These are phyloP conservation scores for Crithidia acanthocephali DNA, from an alignment of 208 protist genomes.

Conservation along the genomic window DNA sequence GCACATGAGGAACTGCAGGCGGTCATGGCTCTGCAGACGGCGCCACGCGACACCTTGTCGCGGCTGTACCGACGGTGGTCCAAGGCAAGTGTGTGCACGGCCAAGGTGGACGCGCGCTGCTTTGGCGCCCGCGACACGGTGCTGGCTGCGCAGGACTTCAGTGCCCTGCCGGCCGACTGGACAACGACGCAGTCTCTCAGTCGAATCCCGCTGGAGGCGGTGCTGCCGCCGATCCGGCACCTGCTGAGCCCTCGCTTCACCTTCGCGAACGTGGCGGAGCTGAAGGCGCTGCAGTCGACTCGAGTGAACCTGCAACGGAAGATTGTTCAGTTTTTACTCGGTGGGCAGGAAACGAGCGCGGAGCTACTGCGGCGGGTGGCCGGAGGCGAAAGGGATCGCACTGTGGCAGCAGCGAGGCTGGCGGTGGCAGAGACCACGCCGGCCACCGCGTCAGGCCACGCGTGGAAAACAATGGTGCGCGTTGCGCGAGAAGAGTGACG, in stretches of 20 bases:
- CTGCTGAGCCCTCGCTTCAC: constrained; percentile 74
- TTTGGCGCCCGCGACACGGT: constrained; percentile 36
- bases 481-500: not conserved
- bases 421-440: constrained; percentile 18
- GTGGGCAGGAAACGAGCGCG: not conserved
- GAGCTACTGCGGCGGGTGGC: constrained; percentile 19
- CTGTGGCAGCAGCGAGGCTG: constrained; percentile 25
- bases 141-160: constrained; percentile 56
- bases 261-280: constrained; percentile 61
- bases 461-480: constrained; percentile 40
- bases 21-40: constrained; percentile 54
- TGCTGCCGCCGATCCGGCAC: constrained; percentile 70
- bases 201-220: constrained; percentile 23
- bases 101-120: constrained; percentile 27
- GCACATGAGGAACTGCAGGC: constrained; percentile 38
- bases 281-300: constrained; percentile 53
- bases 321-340: constrained; percentile 28
- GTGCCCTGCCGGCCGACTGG: constrained; percentile 65
- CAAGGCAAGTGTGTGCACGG: constrained; percentile 24
- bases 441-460: not conserved
- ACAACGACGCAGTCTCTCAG: constrained; percentile 37
- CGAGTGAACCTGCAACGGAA: constrained; percentile 64
- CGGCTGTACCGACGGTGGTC: constrained; percentile 26
- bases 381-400: constrained; percentile 11
- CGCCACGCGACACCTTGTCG: constrained; percentile 21